Evolutionary conservation across 2,329 filamentous ascomycete species (phyloP), one percentile per base, ranked within the genome.

Genomic region (Epicoccum nigrum): DNA sequence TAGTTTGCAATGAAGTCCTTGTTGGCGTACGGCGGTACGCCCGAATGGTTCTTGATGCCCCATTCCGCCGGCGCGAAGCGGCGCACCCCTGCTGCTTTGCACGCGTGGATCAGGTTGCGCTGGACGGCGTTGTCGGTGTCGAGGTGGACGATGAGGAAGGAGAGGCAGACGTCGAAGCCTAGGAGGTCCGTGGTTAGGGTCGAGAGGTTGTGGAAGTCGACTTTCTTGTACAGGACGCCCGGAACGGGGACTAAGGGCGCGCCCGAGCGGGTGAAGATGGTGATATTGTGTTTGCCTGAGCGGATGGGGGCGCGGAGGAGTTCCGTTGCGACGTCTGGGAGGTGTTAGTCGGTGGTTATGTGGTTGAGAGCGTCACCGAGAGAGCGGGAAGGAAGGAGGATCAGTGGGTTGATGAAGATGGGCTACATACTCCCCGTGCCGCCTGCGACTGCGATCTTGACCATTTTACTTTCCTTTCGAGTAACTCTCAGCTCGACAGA

Each of bases 1-100:
- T 86, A 85, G 13, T 75, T 60, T 2, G 77, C 75, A 6, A 79
- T 76, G 4, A 69, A 64, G n/a, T 72, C 70, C 57, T 87, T 87
- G 47, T 76, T 77, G 0, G 65, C 61, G 62, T 80, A 86, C 70
- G 77, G 81, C 1, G 77, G 66, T 51, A 83, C 74, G 12, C 76
- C 63, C 13, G 51, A 60, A 25, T 57, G 21, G 31, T 60, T 67
- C 23, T 62, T 65, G 25, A 69, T 57, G 9, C 58, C 56, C 68
- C 67, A 72, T 55, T 73, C 69, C 4, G 56, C 55, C 1, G 70
- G 69, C 1, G 65, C 64, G 49, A 72, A 73, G 31, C 68, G 60
- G 2, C 46, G 49, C 0, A 72, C 66, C 20, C 63, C 61, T 1
- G 69, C 69, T 4, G 58, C 56, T 37, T 68, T 63, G 50, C 60